Evolutionary conservation across 441 rosid genomes (phyloP), one percentile per base, ranked within the genome.

Genomic region (Macaranga tanarius): DNA sequence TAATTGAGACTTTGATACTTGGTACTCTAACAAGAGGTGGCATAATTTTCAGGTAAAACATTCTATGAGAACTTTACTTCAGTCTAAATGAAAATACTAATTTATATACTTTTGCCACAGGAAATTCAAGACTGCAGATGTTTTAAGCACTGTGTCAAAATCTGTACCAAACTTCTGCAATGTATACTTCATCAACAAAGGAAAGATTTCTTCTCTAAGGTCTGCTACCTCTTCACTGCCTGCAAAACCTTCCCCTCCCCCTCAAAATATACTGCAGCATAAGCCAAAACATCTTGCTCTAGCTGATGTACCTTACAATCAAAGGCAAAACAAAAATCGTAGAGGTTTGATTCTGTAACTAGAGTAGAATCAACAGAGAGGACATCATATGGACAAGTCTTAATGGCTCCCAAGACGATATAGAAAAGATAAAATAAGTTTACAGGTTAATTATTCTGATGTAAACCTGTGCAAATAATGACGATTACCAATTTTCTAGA

Each of bases 141-240:
- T 89, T 50, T 85, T 97, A 0, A 80, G 84, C 61, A 72, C 65
- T 11, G 92, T 95, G 70, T 76, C 84, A 19, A 91, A 87, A 81
- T 82, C 68, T 60, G 93, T 88, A 54, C 97, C 97, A 0, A 90
- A 74, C 23, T 92, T 81, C 76, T 92, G 96, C 75, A 85, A 90
- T 0, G 89, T 95, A 5, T 92, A 95, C 75, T 76, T 87, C 77
- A 95, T 95, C 50, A 71, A 79, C 55, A 90, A 86, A 89, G 90
- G 91, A 65, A 91, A 86, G 78, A 84, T 91, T 47, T 80, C 91
- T 0, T 84, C 93, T 0, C 84, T 85, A 34, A 80, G 81, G 79
- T 51, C 89, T 2, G 95, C 97, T 11, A 75, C 89, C 0, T 56
- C 77, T 62, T 52, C 83, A 38, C 86, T 90, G 2, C 77, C 94